Percentiles rank a stretch among this genome's conserved stretches.
phyloP scores from a whole-genome alignment of 768 basidiomycete species.

The Kwoniella europaea region DNA sequence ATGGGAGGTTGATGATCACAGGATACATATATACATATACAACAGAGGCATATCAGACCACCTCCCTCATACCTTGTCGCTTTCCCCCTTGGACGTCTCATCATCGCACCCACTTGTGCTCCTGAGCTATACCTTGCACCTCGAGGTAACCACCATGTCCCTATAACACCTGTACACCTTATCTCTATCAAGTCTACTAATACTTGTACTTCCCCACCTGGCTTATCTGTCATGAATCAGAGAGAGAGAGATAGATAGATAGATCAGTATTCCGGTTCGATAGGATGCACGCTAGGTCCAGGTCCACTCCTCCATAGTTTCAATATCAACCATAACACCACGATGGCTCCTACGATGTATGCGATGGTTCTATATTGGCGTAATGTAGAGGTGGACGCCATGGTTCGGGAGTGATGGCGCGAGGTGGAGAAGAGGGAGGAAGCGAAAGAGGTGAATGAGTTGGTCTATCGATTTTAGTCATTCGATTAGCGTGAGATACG shows the following conservation, averaged over 20 bases:
- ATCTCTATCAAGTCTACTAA: background rate
- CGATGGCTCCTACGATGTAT: conserved; percentile 51
- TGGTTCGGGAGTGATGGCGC: conserved; percentile 55
- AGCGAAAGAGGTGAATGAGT: conserved; percentile 55
- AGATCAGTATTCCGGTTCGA: conserved; percentile 20
- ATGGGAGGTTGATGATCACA: background rate
- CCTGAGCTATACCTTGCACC: background rate
- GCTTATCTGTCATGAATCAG: background rate
- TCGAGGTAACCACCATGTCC: background rate
- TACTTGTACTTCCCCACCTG: background rate
- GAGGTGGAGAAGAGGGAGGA: conserved; percentile 56
- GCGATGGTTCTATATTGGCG: conserved; percentile 55
- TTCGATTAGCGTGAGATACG: background rate
- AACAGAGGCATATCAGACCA: background rate
- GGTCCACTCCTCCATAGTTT: conserved; percentile 42
- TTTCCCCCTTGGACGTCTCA: background rate
- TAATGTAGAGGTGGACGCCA: conserved; percentile 49
- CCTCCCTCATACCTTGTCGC: background rate
- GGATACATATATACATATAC: background rate
- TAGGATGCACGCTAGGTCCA: background rate
- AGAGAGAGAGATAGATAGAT: background rate
- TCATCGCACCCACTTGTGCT: background rate
- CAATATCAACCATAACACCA: conserved; percentile 49
- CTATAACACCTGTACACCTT: background rate
- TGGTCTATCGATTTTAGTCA: conserved; percentile 35